Percentiles rank a stretch among this genome's conserved stretches.
phyloP scores from a whole-genome alignment of 2,329 filamentous ascomycete genomes.

The Calycina herbarum region DNA sequence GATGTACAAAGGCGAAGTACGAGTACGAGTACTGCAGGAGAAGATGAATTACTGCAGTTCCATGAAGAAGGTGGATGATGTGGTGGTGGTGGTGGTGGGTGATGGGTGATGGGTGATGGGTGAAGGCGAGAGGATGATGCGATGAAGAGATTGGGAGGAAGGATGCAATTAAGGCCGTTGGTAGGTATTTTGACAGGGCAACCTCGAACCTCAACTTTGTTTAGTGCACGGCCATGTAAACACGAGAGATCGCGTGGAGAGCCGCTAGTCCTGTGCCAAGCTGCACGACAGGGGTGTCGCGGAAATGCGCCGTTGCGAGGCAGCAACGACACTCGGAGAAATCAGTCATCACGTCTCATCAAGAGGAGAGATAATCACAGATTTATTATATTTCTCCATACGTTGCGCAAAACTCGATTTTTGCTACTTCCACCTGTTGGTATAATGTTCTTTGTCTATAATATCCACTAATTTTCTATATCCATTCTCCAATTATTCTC shows the following conservation, averaged over 20 bases:
- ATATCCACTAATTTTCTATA: neutral
- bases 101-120: constrained; percentile 8
- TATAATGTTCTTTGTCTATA: neutral
- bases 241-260: neutral
- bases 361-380: neutral
- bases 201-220: constrained; percentile 3
- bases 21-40: constrained; percentile 12
- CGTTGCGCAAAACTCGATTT: neutral
- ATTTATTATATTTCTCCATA: neutral
- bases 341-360: neutral
- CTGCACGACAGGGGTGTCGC: neutral
- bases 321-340: neutral
- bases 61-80: constrained; percentile 18
- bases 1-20: constrained; percentile 12
- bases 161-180: neutral
- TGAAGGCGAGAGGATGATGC: constrained; percentile 9
- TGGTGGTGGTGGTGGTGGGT: neutral
- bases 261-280: neutral
- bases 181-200: constrained; percentile 6
- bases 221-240: constrained; percentile 8
- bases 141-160: constrained; percentile 15
- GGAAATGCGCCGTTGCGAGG: neutral
- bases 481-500: neutral
- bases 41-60: constrained; percentile 13
- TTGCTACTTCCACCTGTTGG: neutral